Percentiles rank a stretch among this genome's conserved stretches.
These are phyloP conservation scores for Cinnamomum micranthum DNA, from an alignment of 164 flowering plant species.

Conservation along the genomic window DNA sequence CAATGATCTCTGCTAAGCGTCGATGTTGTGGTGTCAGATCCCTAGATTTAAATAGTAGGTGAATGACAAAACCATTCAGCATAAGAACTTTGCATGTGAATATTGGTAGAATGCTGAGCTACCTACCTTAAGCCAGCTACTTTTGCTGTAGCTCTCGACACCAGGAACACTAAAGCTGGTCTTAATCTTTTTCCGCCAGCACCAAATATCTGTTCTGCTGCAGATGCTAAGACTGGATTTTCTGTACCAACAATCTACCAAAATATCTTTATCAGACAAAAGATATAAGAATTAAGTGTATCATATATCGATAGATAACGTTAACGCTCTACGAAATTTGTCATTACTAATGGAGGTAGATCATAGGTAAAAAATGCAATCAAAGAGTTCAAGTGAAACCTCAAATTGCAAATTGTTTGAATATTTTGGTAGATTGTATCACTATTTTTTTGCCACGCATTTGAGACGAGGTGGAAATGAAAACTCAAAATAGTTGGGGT, in stretches of 20 bases:
- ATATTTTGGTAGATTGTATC: neutral
- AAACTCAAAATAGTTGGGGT: neutral
- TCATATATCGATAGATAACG: neutral
- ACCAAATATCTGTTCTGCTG: conserved; percentile 94
- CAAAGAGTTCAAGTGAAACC: neutral
- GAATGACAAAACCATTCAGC: neutral
- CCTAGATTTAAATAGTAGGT: conserved; percentile 34
- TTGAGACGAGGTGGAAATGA: neutral
- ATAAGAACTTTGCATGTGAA: neutral
- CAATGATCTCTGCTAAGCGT: conserved; percentile 93
- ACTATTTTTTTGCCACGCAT: neutral
- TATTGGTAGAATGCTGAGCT: neutral
- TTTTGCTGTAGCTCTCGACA: conserved; percentile 82
- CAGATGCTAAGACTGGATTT: conserved; percentile 87
- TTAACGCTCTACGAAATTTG: neutral
- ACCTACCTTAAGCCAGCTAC: conserved; percentile 65
- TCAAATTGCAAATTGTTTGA: neutral
- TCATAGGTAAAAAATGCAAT: neutral
- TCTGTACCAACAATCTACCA: conserved; percentile 93
- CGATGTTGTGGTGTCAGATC: conserved; percentile 83
- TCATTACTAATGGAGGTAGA: neutral
- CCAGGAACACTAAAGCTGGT: conserved; percentile 90
- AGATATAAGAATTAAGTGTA: neutral
- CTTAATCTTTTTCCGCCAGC: conserved; percentile 99
- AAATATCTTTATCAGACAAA: conserved; percentile 25